Base-by-base conservation (phyloP, 2,329 filamentous ascomycete genomes). In the Cryphonectria japonica region DNA sequence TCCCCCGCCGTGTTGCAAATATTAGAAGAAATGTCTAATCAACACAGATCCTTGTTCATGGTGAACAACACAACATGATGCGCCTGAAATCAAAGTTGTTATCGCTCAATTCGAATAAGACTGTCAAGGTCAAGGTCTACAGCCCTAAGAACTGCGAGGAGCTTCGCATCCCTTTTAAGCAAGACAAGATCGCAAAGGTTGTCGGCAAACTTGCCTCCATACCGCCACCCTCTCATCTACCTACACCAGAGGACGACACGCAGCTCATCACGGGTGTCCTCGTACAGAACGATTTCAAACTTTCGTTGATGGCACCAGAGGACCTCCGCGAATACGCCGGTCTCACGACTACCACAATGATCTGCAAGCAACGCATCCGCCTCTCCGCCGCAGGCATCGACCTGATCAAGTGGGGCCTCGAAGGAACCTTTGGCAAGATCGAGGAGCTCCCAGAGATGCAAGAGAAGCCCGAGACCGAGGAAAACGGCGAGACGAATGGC, bases 11-110 rank as follows among this genome's bases (percentile, higher is more conserved):
- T 19, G 46, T 16, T n/a, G 37, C 19, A 8, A 2, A 9, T 29
- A 7, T 14, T n/a, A 11, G n/a, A 13, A 8, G 19, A 16, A 50
- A 46, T 11, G 54, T 3, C 71, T 68, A 68, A 65, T 9, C 34
- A 14, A 46, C 8, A 34, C 72, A 95, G 93, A 98, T 99, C 72
- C 88, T 99, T 43, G 96, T 99, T 2, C 96, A 99, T 76, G 96
- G 96, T 69, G 96, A 99, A 79, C 94, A 96, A 77, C 94, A 97
- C 79, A 97, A 98, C 79, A 98, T 98, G 94, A 97, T 96, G 87
- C 91, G 96, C 68, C 85, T 99, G 39, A 97, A 97, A 80, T 98
- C 95, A 3, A 97, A 97, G 78, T 87, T 99, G 1, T 88, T 98
- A 4, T 95, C 94, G n/a, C 87, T 98, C 52, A 98, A 98, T 78